Conservation (phyloP, 805 yeast genomes). For the Schizosaccharomyces cryophilus region DNA sequence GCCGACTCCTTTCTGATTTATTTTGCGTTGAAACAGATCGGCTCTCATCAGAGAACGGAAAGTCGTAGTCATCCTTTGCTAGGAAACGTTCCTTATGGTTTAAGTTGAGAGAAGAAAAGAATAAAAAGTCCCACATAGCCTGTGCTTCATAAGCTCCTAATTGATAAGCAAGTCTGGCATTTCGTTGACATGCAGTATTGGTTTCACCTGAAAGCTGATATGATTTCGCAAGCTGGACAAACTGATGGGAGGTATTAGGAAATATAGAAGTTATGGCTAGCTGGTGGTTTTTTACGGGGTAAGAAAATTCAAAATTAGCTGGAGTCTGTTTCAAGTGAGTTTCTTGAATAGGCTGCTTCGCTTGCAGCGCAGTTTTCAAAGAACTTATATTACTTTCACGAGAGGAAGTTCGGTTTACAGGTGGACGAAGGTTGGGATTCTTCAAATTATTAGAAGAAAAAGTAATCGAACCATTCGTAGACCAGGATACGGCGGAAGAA, state of each 20-base stretch:
- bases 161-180: neutral
- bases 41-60: too few relatives aligned
- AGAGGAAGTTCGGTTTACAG: neutral
- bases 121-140: neutral
- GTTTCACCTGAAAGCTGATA: neutral
- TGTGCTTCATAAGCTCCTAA: too few relatives aligned
- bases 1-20: too few relatives aligned
- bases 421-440: neutral
- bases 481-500: slow-evolving; percentile 33
- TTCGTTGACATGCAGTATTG: neutral
- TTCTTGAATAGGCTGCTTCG: neutral
- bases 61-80: neutral
- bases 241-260: neutral
- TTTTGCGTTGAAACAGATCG: too few relatives aligned
- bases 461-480: slow-evolving; percentile 24
- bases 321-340: neutral
- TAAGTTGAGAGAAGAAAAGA: neutral
- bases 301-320: neutral
- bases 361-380: neutral
- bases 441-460: slow-evolving; percentile 11
- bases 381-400: neutral
- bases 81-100: neutral
- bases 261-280: neutral
- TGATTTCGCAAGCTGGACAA: neutral
- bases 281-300: neutral